phyloP scores from a whole-genome alignment of 139 green algal genomes.

The Coelastrella sp. region DNA sequence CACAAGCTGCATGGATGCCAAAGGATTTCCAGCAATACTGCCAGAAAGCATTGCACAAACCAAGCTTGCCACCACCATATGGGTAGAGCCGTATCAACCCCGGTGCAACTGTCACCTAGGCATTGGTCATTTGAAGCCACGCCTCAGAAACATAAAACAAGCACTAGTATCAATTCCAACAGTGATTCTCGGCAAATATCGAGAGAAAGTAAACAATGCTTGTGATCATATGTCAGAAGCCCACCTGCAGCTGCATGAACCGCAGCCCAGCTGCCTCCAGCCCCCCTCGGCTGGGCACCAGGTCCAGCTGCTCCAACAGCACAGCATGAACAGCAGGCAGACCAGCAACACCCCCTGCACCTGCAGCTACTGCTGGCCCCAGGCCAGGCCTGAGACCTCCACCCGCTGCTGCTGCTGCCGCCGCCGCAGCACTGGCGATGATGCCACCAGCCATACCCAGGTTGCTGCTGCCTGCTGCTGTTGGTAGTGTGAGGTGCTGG shows the following conservation, averaged over 20 bases:
- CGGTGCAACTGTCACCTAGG: too few species aligned
- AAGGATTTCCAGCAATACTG: too few species aligned
- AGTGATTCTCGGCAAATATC: background rate
- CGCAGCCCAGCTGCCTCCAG: slow-evolving; percentile 30
- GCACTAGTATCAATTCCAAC: background rate
- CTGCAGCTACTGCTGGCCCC: background rate
- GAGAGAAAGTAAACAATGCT: background rate
- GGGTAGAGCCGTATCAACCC: too few species aligned
- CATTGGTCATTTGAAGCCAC: too few species aligned
- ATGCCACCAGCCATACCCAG: background rate
- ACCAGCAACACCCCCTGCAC: slow-evolving; percentile 7
- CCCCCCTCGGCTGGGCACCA: slow-evolving; percentile 34
- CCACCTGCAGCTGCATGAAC: slow-evolving; percentile 47
- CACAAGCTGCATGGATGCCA: too few species aligned
- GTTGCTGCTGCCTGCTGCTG: background rate
- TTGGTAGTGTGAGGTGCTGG: slow-evolving; percentile 20
- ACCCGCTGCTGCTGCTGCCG: slow-evolving; percentile 6
- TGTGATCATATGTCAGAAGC: background rate
- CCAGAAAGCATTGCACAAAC: too few species aligned
- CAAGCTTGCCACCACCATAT: too few species aligned
- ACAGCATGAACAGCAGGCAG: slow-evolving; percentile 18
- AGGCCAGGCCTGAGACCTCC: background rate
- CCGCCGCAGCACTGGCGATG: background rate
- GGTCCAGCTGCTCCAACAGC: slow-evolving; percentile 44
- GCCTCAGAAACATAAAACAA: background rate